These are phyloP conservation scores for Gonium pectorale DNA, from an alignment of 139 green algal species.

Conservation along the genomic window DNA sequence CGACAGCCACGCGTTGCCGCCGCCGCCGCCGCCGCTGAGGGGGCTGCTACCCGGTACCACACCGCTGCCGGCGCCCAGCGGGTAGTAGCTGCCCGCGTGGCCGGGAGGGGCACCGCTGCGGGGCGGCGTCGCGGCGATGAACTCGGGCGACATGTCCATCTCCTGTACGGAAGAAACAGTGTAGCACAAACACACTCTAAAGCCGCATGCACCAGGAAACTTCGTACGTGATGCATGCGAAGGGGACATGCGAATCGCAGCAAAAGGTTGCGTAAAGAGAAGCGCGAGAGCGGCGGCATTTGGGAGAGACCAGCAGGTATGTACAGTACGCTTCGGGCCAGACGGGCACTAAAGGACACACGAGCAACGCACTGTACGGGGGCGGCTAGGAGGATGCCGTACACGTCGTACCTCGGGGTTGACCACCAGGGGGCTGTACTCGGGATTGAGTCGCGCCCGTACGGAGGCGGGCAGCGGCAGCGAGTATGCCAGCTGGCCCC, in stretches of 20 bases:
- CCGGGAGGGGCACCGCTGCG: conserved; percentile 35
- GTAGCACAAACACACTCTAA: background rate
- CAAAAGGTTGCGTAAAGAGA: too few relatives aligned
- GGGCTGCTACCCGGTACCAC: too few relatives aligned
- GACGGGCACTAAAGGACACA: too few relatives aligned
- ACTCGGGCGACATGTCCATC: conserved; percentile 57
- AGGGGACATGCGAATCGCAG: too few relatives aligned
- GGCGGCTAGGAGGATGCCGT: too few relatives aligned
- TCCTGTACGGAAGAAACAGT: conserved; percentile 43
- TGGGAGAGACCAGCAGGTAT: too few relatives aligned
- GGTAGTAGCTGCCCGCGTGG: conserved; percentile 44
- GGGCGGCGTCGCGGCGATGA: conserved; percentile 47
- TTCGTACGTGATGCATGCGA: too few relatives aligned
- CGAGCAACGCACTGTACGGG: too few relatives aligned
- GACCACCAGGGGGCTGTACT: conserved; percentile 27
- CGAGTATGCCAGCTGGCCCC: background rate
- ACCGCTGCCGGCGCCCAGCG: conserved; percentile 13
- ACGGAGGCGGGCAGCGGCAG: conserved; percentile 3
- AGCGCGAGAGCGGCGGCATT: too few relatives aligned
- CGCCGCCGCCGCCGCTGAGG: background rate
- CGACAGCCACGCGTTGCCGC: background rate
- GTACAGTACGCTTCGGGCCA: too few relatives aligned
- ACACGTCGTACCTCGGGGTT: conserved; percentile 31
- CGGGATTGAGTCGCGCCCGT: background rate
- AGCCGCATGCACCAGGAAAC: background rate